Conservation (phyloP, 306 rosid species). For the Ceratonia siliqua region DNA sequence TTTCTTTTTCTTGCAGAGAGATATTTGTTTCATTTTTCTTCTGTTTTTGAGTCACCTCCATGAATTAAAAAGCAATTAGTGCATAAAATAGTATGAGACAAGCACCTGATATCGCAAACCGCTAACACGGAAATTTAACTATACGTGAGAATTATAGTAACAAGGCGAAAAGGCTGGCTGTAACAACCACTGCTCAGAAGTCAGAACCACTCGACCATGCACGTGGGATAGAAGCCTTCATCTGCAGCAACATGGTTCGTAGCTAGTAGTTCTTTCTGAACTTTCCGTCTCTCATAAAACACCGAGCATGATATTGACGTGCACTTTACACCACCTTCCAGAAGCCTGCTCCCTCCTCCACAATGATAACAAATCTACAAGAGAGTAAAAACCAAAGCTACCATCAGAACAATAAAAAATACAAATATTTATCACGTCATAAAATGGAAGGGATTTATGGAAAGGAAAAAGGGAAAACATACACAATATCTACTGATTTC, state of each 20-base stretch:
- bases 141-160: not conserved
- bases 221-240: constrained; percentile 71
- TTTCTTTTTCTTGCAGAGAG: too few species aligned
- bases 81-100: not conserved
- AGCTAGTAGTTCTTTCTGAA: constrained; percentile 80
- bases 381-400: constrained; percentile 1
- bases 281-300: constrained; percentile 79
- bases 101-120: not conserved
- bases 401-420: not conserved
- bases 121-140: not conserved
- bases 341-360: constrained; percentile 75
- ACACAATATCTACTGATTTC: not conserved
- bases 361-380: constrained; percentile 87
- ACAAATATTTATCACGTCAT: not conserved
- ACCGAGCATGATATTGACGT: constrained; percentile 82
- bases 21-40: too few species aligned
- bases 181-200: not conserved
- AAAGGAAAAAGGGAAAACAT: not conserved
- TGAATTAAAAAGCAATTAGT: too few species aligned
- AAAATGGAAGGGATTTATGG: not conserved
- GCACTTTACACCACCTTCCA: constrained; percentile 76
- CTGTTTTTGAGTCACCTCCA: too few species aligned
- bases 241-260: constrained; percentile 67
- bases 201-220: constrained; percentile 80
- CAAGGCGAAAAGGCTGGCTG: not conserved